Conservation (phyloP, 1,139 yeast species). For the Barnettozyma hawaiiensis region DNA sequence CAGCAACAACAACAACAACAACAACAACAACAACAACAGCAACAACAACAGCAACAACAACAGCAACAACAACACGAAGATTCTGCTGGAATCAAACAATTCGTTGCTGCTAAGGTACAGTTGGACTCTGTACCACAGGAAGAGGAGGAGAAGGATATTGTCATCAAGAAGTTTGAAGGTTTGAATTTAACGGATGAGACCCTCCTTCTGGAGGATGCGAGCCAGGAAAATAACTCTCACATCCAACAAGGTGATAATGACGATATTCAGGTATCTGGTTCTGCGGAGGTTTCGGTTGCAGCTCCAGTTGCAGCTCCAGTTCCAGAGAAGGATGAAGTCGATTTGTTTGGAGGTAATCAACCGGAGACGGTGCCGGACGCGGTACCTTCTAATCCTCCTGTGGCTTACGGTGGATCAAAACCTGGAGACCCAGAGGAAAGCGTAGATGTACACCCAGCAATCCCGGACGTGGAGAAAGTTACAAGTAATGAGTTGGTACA, state of each 20-base stretch:
- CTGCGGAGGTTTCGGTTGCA: neutral
- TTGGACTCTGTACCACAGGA: neutral
- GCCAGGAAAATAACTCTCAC: neutral
- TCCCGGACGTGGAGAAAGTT: neutral
- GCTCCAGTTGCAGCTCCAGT: too few relatives aligned
- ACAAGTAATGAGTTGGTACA: neutral
- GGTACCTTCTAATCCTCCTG: too few relatives aligned
- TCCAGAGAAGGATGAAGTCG: neutral
- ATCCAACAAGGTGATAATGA: neutral
- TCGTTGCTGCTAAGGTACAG: neutral
- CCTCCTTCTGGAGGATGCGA: neutral
- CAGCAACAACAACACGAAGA: too few relatives aligned
- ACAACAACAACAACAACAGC: too few relatives aligned
- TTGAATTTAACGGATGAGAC: neutral
- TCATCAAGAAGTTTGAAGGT: neutral
- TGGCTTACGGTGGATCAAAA: neutral
- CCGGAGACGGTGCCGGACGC: neutral
- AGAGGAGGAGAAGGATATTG: neutral
- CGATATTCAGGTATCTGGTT: neutral
- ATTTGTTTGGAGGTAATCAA: neutral
- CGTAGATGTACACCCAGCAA: neutral
- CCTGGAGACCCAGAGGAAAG: neutral
- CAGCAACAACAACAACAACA: too few relatives aligned
- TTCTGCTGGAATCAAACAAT: neutral
- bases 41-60: too few relatives aligned